Base-by-base conservation (phyloP, 257 asterid genomes). In the Verbena officinalis region DNA sequence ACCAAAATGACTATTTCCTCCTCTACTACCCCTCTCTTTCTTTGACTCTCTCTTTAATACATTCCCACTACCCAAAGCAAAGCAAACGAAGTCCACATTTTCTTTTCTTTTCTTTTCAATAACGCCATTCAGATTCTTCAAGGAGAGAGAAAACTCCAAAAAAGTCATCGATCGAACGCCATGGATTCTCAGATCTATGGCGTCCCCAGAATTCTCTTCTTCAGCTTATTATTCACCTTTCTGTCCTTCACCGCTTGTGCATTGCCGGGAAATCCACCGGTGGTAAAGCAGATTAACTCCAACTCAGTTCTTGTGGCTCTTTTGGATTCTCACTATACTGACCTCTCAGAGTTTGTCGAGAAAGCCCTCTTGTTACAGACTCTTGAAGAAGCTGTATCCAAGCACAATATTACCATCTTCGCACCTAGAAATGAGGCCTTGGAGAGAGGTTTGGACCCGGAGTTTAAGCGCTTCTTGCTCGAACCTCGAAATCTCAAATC, bases 271-370 rank as follows among this genome's bases (percentile, higher is more conserved):
- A 82, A 63, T 13, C 57, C 71, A 8, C 73, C 49, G 67, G 43
- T 31, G 62, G 76, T n/a, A n/a, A n/a, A n/a, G 0, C 87, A 82
- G 64, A 82, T 86, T 60, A 88, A 86, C 60, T 94, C 99, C 71
- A 90, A 86, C 57, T 94, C 99, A 0, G 86, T 94, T 10, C 78
- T 94, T 56, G 99, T 94, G 0, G 99, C 99, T 7, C 90, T 90
- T 8, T 45, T 94, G 64, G 99, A 94, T 75, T 90, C 97, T 0
- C 99, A 72, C 62, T 94, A 94, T 73, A 88, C 97, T 1, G 96
- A 86, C 81, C 84, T 94, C 0, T 88, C 99, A 0, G 97, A 94
- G 75, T 89, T 94, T 0, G 86, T 90, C 3, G 99, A 94, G 70
- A 94, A 90, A 53, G 99, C 97, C 2, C 81, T 94, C 3, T 55